Evolutionary conservation across 2,329 filamentous ascomycete species (phyloP).

Genomic region (Talaromyces sp.): DNA sequence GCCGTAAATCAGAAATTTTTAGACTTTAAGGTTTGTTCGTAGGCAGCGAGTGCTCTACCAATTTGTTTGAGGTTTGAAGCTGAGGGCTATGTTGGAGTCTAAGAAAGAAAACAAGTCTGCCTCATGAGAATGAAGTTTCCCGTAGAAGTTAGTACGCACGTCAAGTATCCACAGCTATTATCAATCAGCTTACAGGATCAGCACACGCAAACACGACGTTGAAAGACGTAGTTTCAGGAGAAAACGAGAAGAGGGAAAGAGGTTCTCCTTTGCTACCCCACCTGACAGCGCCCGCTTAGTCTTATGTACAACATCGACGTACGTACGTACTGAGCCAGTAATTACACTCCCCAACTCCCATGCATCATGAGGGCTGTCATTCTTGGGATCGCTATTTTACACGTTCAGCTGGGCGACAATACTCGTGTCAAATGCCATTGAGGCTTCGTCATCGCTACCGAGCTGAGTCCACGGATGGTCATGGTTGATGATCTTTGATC

Average conservation of each 20-base stretch:
- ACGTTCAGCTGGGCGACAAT: neutral
- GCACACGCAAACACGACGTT: neutral
- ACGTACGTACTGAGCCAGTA: neutral
- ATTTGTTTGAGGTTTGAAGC: neutral
- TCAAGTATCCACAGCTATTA: neutral
- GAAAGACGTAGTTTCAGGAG: neutral
- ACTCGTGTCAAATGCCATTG: neutral
- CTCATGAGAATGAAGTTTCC: neutral
- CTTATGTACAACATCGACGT: neutral
- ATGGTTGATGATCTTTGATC: neutral
- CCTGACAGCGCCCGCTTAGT: neutral
- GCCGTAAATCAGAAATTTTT: neutral
- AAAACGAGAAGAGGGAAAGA: neutral
- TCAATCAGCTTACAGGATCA: constrained; percentile 1
- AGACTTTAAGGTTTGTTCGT: neutral
- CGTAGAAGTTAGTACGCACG: too few relatives aligned
- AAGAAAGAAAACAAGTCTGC: neutral
- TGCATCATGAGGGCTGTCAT: neutral
- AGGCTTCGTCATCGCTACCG: neutral
- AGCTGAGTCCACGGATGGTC: neutral
- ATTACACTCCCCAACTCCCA: neutral
- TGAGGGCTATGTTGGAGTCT: neutral
- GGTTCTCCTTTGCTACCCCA: neutral
- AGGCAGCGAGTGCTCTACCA: neutral
- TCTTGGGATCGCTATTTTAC: neutral